These are phyloP conservation scores for Lecanosticta acicola DNA, from an alignment of 2,329 filamentous ascomycete genomes.

Conservation along the genomic window DNA sequence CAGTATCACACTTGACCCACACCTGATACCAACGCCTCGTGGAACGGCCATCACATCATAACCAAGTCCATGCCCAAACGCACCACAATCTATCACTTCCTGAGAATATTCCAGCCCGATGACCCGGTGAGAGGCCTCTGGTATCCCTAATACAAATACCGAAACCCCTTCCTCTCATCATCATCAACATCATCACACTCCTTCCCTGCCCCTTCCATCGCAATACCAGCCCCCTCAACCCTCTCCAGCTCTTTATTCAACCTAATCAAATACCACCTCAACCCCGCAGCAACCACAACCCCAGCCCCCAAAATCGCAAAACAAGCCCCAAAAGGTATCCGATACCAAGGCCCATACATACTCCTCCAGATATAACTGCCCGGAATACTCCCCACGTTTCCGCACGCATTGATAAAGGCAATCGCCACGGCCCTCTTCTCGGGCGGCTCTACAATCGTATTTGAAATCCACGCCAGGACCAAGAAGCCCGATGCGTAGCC, in stretches of 20 bases:
- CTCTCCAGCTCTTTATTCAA: slow-evolving; percentile 7
- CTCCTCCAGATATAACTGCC: slow-evolving; percentile 13
- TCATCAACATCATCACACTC: no score
- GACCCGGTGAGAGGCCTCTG: no score
- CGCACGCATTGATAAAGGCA: slow-evolving; percentile 22
- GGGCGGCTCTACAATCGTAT: slow-evolving; percentile 19
- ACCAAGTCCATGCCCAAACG: no score
- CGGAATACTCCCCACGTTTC: slow-evolving; percentile 14
- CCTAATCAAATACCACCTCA: slow-evolving; percentile 4
- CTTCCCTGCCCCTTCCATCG: slow-evolving; percentile 2
- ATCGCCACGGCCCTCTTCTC: slow-evolving; percentile 25
- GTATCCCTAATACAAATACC: no score
- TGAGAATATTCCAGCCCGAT: no score
- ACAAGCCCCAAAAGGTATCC: slow-evolving; percentile 6
- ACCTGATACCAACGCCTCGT: no score
- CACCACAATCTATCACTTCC: no score
- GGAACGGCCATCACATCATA: no score
- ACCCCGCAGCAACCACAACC: slow-evolving; percentile 1
- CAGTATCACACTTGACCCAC: no score
- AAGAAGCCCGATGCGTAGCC: slow-evolving; percentile 24
- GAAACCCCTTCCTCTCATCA: no score
- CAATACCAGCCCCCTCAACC: slow-evolving; percentile 1
- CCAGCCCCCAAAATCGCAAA: slow-evolving; percentile 7
- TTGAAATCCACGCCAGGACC: slow-evolving; percentile 53
- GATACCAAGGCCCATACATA: slow-evolving; percentile 10